phyloP scores from a whole-genome alignment of 805 yeast genomes.

The Teunomyces aglyptinius region DNA sequence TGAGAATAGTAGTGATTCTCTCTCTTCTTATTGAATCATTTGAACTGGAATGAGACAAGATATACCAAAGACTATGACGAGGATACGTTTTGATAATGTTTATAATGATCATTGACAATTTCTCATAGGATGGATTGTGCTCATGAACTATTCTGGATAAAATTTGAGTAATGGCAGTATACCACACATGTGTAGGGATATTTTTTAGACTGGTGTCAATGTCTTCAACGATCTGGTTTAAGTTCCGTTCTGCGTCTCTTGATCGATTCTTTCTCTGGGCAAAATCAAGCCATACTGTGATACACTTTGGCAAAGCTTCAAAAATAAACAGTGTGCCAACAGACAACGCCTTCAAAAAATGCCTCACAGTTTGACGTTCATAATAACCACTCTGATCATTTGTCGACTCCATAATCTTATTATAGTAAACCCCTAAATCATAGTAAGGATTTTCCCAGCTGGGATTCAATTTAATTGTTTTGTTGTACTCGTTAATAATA shows the following conservation, averaged over 20 bases:
- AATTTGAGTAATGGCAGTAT: constrained; percentile 80
- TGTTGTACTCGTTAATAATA: constrained; percentile 65
- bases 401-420: constrained; percentile 71
- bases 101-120: constrained; percentile 57
- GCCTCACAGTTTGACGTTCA: constrained; percentile 53
- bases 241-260: constrained; percentile 32
- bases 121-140: constrained; percentile 51
- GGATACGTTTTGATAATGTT: constrained; percentile 67
- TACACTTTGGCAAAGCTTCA: constrained; percentile 86
- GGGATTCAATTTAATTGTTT: constrained; percentile 53
- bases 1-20: constrained; percentile 25
- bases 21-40: constrained; percentile 29
- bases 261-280: constrained; percentile 31
- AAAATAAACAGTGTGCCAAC: constrained; percentile 64
- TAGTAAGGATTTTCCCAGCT: constrained; percentile 80
- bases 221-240: constrained; percentile 48
- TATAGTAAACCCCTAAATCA: constrained; percentile 74
- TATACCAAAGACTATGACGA: constrained; percentile 81
- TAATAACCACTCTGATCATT: constrained; percentile 47
- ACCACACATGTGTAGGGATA: constrained; percentile 64
- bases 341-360: constrained; percentile 58
- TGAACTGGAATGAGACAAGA: constrained; percentile 68
- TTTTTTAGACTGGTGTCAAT: constrained; percentile 42
- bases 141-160: constrained; percentile 74
- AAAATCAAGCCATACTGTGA: constrained; percentile 89